These are phyloP conservation scores for Kluyveromyces aestuarii DNA, from an alignment of 805 yeast species.

Conservation along the genomic window DNA sequence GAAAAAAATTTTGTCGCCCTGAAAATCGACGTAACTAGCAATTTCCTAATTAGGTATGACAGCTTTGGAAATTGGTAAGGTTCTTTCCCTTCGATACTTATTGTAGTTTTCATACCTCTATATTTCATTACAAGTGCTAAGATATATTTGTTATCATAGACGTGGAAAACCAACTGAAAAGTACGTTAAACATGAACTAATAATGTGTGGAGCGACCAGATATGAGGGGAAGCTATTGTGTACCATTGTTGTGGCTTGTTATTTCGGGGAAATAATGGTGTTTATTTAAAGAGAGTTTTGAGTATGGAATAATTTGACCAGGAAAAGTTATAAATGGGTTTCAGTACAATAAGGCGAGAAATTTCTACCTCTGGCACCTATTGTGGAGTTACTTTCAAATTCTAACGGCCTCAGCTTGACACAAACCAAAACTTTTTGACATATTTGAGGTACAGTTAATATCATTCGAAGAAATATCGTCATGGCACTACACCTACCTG, in stretches of 20 bases:
- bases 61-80: not conserved
- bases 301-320: not conserved
- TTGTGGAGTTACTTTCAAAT: no score
- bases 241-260: not conserved
- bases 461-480: no score
- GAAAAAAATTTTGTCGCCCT: not conserved
- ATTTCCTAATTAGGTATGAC: not conserved
- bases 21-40: not conserved
- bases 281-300: not conserved
- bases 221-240: not conserved
- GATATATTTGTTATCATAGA: not conserved
- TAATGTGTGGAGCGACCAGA: not conserved
- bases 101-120: not conserved
- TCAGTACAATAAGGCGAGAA: no score
- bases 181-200: not conserved
- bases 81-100: not conserved
- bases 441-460: no score
- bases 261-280: not conserved
- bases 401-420: no score
- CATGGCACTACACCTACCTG: no score
- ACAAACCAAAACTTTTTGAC: no score
- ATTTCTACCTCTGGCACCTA: no score
- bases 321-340: no score
- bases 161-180: not conserved
- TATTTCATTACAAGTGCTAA: not conserved